A percentile compares a stretch with the other conserved stretches of the same genome.
Conservation (phyloP, 2,329 filamentous ascomycete species). For the Aureobasidium zeae region DNA sequence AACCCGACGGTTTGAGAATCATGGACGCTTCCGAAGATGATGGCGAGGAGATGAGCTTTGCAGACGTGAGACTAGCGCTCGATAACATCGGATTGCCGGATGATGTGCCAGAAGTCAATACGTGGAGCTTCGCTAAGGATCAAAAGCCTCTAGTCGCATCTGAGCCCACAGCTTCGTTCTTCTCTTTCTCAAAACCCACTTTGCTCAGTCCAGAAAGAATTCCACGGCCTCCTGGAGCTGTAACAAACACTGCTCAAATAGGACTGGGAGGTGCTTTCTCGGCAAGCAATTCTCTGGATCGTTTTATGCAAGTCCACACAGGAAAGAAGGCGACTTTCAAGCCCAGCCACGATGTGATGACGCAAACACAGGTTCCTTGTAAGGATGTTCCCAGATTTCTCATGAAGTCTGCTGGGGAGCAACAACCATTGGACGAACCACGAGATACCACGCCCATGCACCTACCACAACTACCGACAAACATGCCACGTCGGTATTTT, state of each 20-base stretch:
- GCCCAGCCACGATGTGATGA: not conserved
- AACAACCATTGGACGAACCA: not conserved
- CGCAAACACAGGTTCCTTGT: not conserved
- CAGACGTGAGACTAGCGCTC: not conserved
- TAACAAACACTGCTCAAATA: no score
- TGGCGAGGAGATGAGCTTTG: conserved; percentile 28
- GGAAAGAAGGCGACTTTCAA: conserved; percentile 2
- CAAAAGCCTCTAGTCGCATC: not conserved
- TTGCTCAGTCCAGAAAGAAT: no score
- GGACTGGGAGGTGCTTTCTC: conserved; percentile 35
- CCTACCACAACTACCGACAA: conserved; percentile 6
- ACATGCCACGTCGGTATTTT: conserved; percentile 29
- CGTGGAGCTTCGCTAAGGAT: not conserved
- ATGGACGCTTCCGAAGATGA: conserved; percentile 32
- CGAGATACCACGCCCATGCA: not conserved
- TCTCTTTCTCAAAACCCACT: not conserved
- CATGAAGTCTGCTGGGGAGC: not conserved
- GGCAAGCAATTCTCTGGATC: conserved; percentile 36
- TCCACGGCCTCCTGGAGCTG: conserved; percentile 21
- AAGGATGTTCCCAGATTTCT: not conserved
- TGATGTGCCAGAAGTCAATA: not conserved
- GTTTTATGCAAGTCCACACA: conserved; percentile 44
- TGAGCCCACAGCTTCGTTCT: not conserved
- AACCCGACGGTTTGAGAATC: conserved; percentile 39
- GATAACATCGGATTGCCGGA: not conserved